A percentile compares a stretch with the other conserved stretches of the same genome.
Conservation (phyloP, 495 filamentous ascomycete species). For the Penicillium fimorum region DNA sequence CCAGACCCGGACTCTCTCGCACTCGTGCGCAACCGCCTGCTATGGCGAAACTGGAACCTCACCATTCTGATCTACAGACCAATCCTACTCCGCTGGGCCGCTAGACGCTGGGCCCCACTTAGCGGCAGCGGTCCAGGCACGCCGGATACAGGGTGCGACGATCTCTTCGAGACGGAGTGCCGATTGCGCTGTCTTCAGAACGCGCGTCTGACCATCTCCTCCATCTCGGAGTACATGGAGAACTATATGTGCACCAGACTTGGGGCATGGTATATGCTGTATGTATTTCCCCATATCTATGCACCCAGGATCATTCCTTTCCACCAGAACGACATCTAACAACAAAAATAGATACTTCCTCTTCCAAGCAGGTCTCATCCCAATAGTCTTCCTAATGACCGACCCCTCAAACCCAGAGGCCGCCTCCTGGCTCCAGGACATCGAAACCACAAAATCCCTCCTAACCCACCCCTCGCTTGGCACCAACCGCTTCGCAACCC, state of each 20-base stretch:
- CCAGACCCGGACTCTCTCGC: conserved; percentile 38
- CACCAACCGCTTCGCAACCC: conserved; percentile 44
- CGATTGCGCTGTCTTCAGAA: conserved; percentile 44
- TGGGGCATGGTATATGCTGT: conserved; percentile 54
- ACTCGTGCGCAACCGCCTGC: conserved; percentile 40
- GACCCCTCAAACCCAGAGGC: conserved; percentile 46
- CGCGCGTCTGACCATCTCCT: conserved; percentile 43
- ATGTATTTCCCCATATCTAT: conserved; percentile 17
- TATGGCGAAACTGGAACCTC: conserved; percentile 54
- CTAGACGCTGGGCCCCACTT: conserved; percentile 41
- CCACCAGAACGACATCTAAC: conserved; percentile 4
- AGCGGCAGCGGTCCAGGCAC: conserved; percentile 21
- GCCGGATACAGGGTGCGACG: conserved; percentile 35
- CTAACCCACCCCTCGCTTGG: conserved; percentile 42
- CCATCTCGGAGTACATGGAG: conserved; percentile 45
- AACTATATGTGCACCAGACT: conserved; percentile 43
- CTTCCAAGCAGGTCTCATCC: conserved; percentile 54
- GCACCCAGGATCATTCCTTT: not conserved
- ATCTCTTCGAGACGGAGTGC: conserved; percentile 44
- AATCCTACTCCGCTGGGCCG: conserved; percentile 50
- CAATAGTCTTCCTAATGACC: conserved; percentile 50
- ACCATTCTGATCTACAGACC: conserved; percentile 53
- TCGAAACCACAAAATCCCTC: conserved; percentile 47
- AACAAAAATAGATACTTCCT: conserved; percentile 44
- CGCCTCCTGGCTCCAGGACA: conserved; percentile 45